Evolutionary conservation across 2,329 filamentous ascomycete species (phyloP), one percentile per base, ranked within the genome.

Genomic region (Verticillium dahliae): DNA sequence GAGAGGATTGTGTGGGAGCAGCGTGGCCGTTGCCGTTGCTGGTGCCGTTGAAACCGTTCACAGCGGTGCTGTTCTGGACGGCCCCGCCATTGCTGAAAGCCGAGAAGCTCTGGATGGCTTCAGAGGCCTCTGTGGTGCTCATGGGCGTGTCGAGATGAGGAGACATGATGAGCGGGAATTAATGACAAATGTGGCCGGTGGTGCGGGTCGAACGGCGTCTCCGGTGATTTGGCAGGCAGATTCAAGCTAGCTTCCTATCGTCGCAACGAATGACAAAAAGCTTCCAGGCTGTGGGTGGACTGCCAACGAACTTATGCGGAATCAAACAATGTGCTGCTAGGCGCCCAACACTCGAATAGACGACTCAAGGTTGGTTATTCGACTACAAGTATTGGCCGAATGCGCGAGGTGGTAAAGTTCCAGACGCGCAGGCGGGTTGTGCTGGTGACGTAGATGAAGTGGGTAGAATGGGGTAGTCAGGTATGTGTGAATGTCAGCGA

Each of bases 81-180:
- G 62, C 27, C 6, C 54, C 61, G 59, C 61, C 59, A 59, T 60
- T 63, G 39, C 35, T 60, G 45, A 62, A 57, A 18, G 61, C 61
- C 56, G 63, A 63, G 56, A 27, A 58, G 35, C 33, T 27, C 27
- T 22, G 56, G 35, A 58, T 22, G 35, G 56, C 18, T 15, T 41
- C 56, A 22, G 56, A 35, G 10, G 34, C 35, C 18, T 58, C 56
- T 56, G 63, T 65, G 65, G 70, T 67, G 59, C 67, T 68, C 60
- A 72, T 65, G 56, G 67, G 65, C 57, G 72, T 63, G 56, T 75
- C 74, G 64, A 72, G 73, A 63, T 75, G 73, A 60, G 74, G 73
- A 55, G 73, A 70, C 74, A 76, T 76, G 60, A 59, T 70, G 64
- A 63, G 67, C 64, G 33, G 27, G 55, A 22, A 27, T 60, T 58